Evolutionary conservation across 2,329 filamentous ascomycete species (phyloP).

Genomic region (Penicillium psychrosexuale): DNA sequence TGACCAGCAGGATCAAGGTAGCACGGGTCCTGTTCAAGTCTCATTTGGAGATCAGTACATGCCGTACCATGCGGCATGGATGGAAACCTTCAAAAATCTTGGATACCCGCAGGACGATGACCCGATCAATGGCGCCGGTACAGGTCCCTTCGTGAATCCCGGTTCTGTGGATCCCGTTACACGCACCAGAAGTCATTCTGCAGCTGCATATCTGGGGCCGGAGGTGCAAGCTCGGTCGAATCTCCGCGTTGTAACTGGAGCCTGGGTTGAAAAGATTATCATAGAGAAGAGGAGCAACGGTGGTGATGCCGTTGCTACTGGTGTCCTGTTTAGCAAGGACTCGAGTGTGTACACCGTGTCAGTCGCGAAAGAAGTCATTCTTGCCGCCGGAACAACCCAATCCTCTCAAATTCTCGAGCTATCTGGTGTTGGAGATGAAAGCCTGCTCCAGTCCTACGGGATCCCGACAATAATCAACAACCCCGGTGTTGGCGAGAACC

Average conservation of each 20-base stretch:
- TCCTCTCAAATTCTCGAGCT: constrained; percentile 59
- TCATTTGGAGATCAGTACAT: constrained; percentile 17
- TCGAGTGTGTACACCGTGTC: constrained; percentile 25
- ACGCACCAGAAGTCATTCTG: constrained; percentile 18
- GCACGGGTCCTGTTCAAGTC: constrained; percentile 6
- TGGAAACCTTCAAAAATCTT: constrained; percentile 13
- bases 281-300: constrained; percentile 4
- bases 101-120: constrained; percentile 16
- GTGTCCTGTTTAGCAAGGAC: constrained; percentile 20
- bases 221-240: constrained; percentile 11
- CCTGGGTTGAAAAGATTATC: constrained; percentile 11
- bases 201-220: constrained; percentile 12
- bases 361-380: constrained; percentile 52
- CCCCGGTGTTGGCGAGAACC: constrained; percentile 49
- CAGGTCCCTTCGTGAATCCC: constrained; percentile 15
- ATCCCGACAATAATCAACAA: constrained; percentile 46
- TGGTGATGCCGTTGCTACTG: constrained; percentile 11
- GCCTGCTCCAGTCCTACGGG: constrained; percentile 41
- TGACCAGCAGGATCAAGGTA: constrained; percentile 5
- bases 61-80: constrained; percentile 17
- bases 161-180: constrained; percentile 14
- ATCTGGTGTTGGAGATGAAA: constrained; percentile 56
- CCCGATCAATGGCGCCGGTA: constrained; percentile 12
- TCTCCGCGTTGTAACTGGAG: constrained; percentile 17
- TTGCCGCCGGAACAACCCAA: constrained; percentile 57